A percentile compares a stretch with the other conserved stretches of the same genome.
Conservation (phyloP, 805 yeast genomes). For the Blastobotrys parvus region DNA sequence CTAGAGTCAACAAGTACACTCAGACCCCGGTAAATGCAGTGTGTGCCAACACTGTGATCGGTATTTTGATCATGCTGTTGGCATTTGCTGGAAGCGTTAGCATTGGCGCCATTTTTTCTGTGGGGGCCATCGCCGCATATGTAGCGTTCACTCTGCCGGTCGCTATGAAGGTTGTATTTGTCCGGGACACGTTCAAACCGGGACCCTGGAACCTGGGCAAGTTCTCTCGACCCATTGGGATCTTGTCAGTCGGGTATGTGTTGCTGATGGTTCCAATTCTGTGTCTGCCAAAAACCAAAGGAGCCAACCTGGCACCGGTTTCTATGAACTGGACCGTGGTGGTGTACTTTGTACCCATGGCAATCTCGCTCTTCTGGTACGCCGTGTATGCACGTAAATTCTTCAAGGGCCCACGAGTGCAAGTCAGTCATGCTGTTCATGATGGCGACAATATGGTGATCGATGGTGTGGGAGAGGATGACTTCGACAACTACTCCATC, state of each 20-base stretch:
- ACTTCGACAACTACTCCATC: no score
- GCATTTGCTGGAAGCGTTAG: slow-evolving; percentile 57
- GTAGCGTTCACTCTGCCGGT: slow-evolving; percentile 61
- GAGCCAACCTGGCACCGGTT: not conserved
- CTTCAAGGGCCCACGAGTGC: not conserved
- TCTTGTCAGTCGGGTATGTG: slow-evolving; percentile 44
- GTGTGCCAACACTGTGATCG: slow-evolving; percentile 39
- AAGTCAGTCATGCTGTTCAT: slow-evolving; percentile 32
- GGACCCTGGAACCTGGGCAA: slow-evolving; percentile 54
- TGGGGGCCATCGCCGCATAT: slow-evolving; percentile 56
- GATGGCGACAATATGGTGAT: slow-evolving; percentile 5
- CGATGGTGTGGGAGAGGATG: not conserved
- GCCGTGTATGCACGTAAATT: not conserved
- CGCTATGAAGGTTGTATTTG: slow-evolving; percentile 41
- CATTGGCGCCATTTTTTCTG: slow-evolving; percentile 59
- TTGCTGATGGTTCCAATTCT: slow-evolving; percentile 45
- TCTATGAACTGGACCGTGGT: not conserved
- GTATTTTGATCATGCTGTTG: slow-evolving; percentile 45
- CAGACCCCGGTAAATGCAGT: slow-evolving; percentile 61
- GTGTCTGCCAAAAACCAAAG: slow-evolving; percentile 44
- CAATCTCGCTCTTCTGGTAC: not conserved
- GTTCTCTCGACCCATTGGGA: slow-evolving; percentile 37
- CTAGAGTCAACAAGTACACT: slow-evolving; percentile 45
- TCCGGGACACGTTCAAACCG: slow-evolving; percentile 51
- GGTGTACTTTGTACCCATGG: not conserved